A percentile compares a stretch with the other conserved stretches of the same genome.
These are phyloP conservation scores for Backusella sp. DNA, from an alignment of 192 early-diverging fungal species.

Conservation along the genomic window DNA sequence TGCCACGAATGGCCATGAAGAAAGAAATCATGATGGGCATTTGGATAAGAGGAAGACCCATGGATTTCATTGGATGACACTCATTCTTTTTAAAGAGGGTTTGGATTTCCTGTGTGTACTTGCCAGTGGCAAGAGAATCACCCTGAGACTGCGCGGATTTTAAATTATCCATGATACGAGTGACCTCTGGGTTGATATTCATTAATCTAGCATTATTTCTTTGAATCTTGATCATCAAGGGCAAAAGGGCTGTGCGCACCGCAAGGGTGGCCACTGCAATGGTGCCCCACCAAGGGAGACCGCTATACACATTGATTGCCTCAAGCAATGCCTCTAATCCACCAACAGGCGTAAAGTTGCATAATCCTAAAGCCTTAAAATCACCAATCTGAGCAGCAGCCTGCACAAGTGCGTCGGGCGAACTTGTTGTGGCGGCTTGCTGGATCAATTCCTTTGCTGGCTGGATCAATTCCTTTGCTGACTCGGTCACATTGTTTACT, in stretches of 20 bases:
- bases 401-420: slow-evolving; percentile 38
- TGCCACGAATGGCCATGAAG: slow-evolving; percentile 78
- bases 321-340: slow-evolving; percentile 72
- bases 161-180: slow-evolving; percentile 66
- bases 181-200: slow-evolving; percentile 71
- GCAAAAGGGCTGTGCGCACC: slow-evolving; percentile 69
- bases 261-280: slow-evolving; percentile 69
- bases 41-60: slow-evolving; percentile 66
- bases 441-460: slow-evolving; percentile 6
- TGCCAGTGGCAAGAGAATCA: slow-evolving; percentile 55
- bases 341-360: slow-evolving; percentile 70
- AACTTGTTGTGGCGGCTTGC: slow-evolving; percentile 4
- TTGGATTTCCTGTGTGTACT: slow-evolving; percentile 55
- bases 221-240: slow-evolving; percentile 72
- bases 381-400: slow-evolving; percentile 82
- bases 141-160: slow-evolving; percentile 50
- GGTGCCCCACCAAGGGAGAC: slow-evolving; percentile 94
- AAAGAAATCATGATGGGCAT: slow-evolving; percentile 81
- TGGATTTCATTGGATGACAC: slow-evolving; percentile 61
- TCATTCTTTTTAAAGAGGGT: slow-evolving; percentile 60
- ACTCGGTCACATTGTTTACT: slow-evolving; percentile 18
- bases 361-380: slow-evolving; percentile 78
- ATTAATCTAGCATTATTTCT: slow-evolving; percentile 64
- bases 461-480: slow-evolving; percentile 2
- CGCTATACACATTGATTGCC: slow-evolving; percentile 73